Evolutionary conservation across 345 rosid species (phyloP).

Genomic region (Brassica cretica): DNA sequence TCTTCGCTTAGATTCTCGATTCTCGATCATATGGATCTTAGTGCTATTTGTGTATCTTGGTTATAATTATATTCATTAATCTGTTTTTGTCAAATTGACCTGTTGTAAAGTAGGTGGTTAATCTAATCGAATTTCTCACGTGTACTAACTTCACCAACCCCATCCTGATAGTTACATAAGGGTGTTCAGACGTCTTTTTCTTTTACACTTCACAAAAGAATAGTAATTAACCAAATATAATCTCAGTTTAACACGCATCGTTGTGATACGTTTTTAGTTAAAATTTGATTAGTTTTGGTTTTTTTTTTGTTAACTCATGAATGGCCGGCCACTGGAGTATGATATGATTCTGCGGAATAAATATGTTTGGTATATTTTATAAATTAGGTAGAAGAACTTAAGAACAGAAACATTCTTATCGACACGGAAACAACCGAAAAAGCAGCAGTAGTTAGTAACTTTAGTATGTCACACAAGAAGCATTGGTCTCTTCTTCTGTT

Average conservation of each 20-base stretch:
- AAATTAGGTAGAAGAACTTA: not conserved
- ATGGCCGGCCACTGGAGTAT: too few relatives aligned
- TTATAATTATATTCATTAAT: not conserved
- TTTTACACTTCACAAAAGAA: not conserved
- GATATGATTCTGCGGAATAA: too few relatives aligned
- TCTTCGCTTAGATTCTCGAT: not conserved
- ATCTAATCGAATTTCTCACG: slow-evolving; percentile 9
- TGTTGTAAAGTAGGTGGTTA: slow-evolving; percentile 20
- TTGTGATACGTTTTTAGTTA: not conserved
- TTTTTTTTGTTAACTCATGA: not conserved
- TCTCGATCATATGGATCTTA: not conserved
- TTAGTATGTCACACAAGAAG: slow-evolving; percentile 31
- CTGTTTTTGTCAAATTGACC: not conserved
- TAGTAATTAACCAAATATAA: not conserved
- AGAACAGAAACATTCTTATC: not conserved
- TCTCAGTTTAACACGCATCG: not conserved
- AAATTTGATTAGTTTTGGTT: not conserved
- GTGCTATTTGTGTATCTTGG: slow-evolving; percentile 10
- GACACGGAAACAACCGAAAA: slow-evolving; percentile 27
- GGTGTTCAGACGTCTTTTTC: not conserved
- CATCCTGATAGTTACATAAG: not conserved
- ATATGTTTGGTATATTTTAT: too few relatives aligned
- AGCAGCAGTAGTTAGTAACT: slow-evolving; percentile 14
- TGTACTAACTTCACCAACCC: slow-evolving; percentile 27
- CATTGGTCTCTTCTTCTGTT: not conserved